Evolutionary conservation across 306 rosid genomes (phyloP), one percentile per base, ranked within the genome.

Genomic region (Alnus glutinosa): DNA sequence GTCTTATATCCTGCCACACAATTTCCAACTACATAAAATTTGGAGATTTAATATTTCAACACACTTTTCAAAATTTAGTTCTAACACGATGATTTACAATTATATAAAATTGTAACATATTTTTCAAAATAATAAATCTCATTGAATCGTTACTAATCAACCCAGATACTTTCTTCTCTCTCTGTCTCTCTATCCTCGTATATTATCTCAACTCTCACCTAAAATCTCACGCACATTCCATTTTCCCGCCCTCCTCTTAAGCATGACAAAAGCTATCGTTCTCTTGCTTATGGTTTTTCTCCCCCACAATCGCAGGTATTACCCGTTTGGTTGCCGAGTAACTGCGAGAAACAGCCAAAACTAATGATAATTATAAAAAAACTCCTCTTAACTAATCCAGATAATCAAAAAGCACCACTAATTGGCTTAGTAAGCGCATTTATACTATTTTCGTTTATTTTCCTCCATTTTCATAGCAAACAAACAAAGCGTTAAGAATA

Each of bases 301-400:
- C 36, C 30, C 39, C 1, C 73, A 36, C 18, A 37, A 30, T 62
- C 55, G 34, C 59, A 49, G 70, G 85, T 77, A 54, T 57, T 74
- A 55, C 37, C 48, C 18, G 72, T 57, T 47, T 67, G 69, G 44
- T 34, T 57, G 12, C 28, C 54, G 12, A 57, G 79, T 37, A 44
- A 80, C 37, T 19, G 19, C 9, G 12, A 18, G 7, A 73, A 72
- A 50, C 51, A 14, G 7, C 36, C 63, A 10, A 34, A 9, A n/a
- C n/a, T 37, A 55, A 30, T 72, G 2, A 28, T 15, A 7, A 10
- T 10, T n/a, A 54, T 2, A 5, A 15, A 14, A 16, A 4, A 59
- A 1, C 28, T 67, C 49, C 8, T 1, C 50, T 10, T 67, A 67
- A 18, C 23, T n/a, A 3, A 58, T 58, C 66, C 36, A 58, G 37